Conservation (phyloP, 2,329 filamentous ascomycete species). For the Nemania serpens region DNA sequence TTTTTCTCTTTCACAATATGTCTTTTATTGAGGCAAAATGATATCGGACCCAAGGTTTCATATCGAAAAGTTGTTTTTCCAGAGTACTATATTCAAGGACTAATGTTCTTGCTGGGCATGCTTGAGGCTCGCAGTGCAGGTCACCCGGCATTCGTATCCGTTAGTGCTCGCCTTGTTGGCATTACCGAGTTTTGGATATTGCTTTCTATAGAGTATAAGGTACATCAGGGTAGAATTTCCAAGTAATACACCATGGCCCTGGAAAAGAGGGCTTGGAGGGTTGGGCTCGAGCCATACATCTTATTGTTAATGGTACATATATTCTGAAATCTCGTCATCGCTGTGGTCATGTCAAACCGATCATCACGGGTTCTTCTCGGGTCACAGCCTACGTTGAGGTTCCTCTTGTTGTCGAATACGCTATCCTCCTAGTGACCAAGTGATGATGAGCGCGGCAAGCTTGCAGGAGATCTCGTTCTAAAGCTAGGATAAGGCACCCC, state of each 20-base stretch:
- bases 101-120: constrained; percentile 5
- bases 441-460: constrained; percentile 7
- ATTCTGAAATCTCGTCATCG: background rate
- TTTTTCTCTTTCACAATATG: constrained; percentile 1
- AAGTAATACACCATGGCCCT: background rate
- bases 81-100: constrained; percentile 23
- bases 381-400: background rate
- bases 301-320: background rate
- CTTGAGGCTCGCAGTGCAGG: constrained; percentile 13
- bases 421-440: constrained; percentile 8
- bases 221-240: constrained; percentile 7
- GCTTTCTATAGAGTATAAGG: constrained; percentile 18
- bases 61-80: constrained; percentile 25
- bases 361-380: background rate
- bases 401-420: background rate
- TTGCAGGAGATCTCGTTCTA: constrained; percentile 9
- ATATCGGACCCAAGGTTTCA: constrained; percentile 24
- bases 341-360: background rate
- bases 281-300: constrained; percentile 3
- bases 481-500: background rate
- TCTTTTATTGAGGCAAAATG: constrained; percentile 29
- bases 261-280: background rate
- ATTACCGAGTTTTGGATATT: constrained; percentile 16
- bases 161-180: constrained; percentile 11
- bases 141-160: constrained; percentile 7